Evolutionary conservation across 2,329 filamentous ascomycete species (phyloP), one percentile per base, ranked within the genome.

Genomic region (Leptographium lundbergii): DNA sequence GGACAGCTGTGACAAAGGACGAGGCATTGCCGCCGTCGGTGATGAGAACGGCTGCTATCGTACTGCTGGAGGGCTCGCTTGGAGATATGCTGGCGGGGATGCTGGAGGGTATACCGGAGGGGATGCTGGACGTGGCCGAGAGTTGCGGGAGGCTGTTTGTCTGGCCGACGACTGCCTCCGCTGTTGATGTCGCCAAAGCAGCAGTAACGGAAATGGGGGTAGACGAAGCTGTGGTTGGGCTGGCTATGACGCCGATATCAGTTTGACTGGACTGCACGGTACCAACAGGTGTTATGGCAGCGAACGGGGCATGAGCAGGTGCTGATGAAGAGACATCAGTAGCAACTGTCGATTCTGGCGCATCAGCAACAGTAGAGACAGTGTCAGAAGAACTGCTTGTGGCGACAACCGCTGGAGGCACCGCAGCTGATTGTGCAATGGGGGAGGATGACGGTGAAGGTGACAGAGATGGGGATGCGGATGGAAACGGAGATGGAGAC

Each of bases 181-280:
- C 58, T 6, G 55, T 53, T 19, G 54, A 34, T 19, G 56, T 54
- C 6, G 55, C 53, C 32, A 55, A 50, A 2, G 56, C 2, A 25
- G 57, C 34, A 6, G 48, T 29, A 34, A 25, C 32, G 17, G 61
- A 47, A n/a, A 29, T 24, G 1, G 61, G 50, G 4, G 59, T 59
- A 7, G 57, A 55, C 19, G 61, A 47, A 53, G 54, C 62, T 59
- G 64, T 63, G 56, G 64, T 60, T 52, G 62, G 59, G 14, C 64
- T 61, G 59, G 66, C 68, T 69, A 66, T 63, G 63, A 67, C 59
- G 64, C 63, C 68, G 64, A 61, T 67, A 72, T 73, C 69, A 72
- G 71, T 68, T 68, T 67, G 65, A 69, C 67, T 72, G 67, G 63
- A 67, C 66, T 68, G 65, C 57, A 61, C 19, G 34, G 24, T 32